Conservation (phyloP, 345 rosid genomes). For the Camelina laxa region DNA sequence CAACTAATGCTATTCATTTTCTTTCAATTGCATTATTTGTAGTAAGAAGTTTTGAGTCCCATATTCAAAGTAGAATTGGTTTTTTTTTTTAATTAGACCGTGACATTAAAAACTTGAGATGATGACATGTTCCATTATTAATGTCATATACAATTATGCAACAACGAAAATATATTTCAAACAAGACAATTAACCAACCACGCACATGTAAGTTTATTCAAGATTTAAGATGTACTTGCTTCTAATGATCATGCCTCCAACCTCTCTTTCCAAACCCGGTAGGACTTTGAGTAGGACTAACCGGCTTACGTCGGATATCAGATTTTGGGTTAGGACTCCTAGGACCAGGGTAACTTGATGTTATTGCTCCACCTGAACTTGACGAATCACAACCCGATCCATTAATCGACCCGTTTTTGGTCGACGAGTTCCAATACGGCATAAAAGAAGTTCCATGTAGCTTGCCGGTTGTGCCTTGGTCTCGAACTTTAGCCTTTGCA, state of each 20-base stretch:
- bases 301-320: constrained; percentile 39
- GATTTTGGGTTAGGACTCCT: constrained; percentile 68
- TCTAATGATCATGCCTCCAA: constrained; percentile 59
- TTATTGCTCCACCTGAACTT: constrained; percentile 64
- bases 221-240: background rate
- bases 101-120: background rate
- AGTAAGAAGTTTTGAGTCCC: background rate
- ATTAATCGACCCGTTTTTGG: constrained; percentile 51
- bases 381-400: constrained; percentile 72
- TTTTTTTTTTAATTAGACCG: background rate
- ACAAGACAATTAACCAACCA: constrained; percentile 17
- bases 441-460: constrained; percentile 48
- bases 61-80: background rate
- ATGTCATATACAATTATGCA: constrained; percentile 38
- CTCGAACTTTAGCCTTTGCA: constrained; percentile 81
- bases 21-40: constrained; percentile 6
- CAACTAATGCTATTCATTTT: constrained; percentile 9
- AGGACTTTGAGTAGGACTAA: constrained; percentile 55
- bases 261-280: constrained; percentile 47
- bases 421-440: constrained; percentile 82
- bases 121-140: constrained; percentile 8
- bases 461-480: constrained; percentile 46
- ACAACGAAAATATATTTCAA: constrained; percentile 9
- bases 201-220: constrained; percentile 28
- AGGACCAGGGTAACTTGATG: constrained; percentile 48